Conservation (phyloP, 2,329 filamentous ascomycete genomes). For the Furcasterigmium sp. region DNA sequence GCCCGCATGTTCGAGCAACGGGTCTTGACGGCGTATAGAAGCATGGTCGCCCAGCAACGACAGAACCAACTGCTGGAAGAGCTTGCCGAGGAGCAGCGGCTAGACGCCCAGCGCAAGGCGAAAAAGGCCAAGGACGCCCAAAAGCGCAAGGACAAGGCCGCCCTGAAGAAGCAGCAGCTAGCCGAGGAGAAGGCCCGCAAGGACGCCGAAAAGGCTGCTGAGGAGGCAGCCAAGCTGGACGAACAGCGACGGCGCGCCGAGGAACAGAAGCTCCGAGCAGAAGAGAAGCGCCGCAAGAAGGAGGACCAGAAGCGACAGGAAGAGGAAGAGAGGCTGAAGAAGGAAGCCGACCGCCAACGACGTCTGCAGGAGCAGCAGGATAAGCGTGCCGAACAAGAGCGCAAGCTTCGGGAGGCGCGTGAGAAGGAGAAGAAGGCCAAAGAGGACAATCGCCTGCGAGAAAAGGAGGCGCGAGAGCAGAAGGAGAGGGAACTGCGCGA, state of each 20-base stretch:
- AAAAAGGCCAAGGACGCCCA: slow-evolving; percentile 93
- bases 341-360: slow-evolving; percentile 78
- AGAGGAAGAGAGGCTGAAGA: slow-evolving; percentile 80
- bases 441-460: slow-evolving; percentile 74
- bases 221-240: slow-evolving; percentile 71
- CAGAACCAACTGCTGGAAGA: slow-evolving; percentile 89
- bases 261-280: slow-evolving; percentile 74
- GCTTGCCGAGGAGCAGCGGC: slow-evolving; percentile 75
- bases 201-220: slow-evolving; percentile 83
- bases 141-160: slow-evolving; percentile 91
- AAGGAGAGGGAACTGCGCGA: slow-evolving; percentile 56
- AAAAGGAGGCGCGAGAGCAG: slow-evolving; percentile 71
- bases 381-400: slow-evolving; percentile 77
- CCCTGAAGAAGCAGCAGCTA: slow-evolving; percentile 78
- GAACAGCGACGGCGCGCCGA: slow-evolving; percentile 75
- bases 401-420: slow-evolving; percentile 60
- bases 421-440: slow-evolving; percentile 76
- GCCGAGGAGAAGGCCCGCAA: slow-evolving; percentile 87
- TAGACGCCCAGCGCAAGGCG: slow-evolving; percentile 73
- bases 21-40: slow-evolving; percentile 92
- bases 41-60: slow-evolving; percentile 91
- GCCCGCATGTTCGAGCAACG: slow-evolving; percentile 99
- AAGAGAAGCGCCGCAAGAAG: slow-evolving; percentile 87
- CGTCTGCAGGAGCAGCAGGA: slow-evolving; percentile 81
- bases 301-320: slow-evolving; percentile 86